Conservation (phyloP, 192 early-diverging fungal species). For the Coemansia sp. region DNA sequence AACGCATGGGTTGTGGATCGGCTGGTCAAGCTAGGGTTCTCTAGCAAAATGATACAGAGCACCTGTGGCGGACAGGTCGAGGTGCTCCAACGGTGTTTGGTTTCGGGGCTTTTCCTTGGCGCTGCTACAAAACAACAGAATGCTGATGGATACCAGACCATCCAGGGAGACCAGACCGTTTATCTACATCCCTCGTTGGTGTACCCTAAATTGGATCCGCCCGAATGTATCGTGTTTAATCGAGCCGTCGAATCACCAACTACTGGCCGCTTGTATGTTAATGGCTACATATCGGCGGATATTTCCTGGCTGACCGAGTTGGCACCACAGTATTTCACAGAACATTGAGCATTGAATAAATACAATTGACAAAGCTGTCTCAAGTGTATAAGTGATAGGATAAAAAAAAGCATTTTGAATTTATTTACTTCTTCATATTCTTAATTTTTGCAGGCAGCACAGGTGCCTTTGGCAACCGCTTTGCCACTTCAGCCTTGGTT, state of each 20-base stretch:
- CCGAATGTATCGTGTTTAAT: constrained; percentile 82
- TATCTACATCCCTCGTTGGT: constrained; percentile 83
- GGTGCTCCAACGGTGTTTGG: constrained; percentile 78
- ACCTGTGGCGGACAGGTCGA: constrained; percentile 61
- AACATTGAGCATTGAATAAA: constrained; percentile 28
- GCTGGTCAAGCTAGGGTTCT: constrained; percentile 75
- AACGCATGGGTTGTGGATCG: constrained; percentile 82
- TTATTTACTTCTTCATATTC: background rate
- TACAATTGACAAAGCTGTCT: background rate
- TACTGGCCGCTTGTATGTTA: constrained; percentile 83
- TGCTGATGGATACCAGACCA: too few relatives aligned
- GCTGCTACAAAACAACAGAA: too few relatives aligned
- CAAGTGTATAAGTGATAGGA: too few relatives aligned
- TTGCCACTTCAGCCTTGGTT: constrained; percentile 46
- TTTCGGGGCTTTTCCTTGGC: constrained; percentile 90
- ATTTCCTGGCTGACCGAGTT: constrained; percentile 68
- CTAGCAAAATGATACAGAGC: constrained; percentile 62
- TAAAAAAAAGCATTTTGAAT: background rate
- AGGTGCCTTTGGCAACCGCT: constrained; percentile 38
- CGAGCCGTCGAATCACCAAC: constrained; percentile 84
- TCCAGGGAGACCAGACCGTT: constrained; percentile 69
- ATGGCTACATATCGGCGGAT: constrained; percentile 81
- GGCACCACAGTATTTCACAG: constrained; percentile 80
- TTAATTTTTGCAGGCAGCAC: constrained; percentile 26
- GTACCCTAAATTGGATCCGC: too few relatives aligned